Percentiles rank a stretch among this genome's conserved stretches.
Evolutionary conservation across 352 stramenopile genomes (phyloP).

Genomic region (Phytopythium aichiense): DNA sequence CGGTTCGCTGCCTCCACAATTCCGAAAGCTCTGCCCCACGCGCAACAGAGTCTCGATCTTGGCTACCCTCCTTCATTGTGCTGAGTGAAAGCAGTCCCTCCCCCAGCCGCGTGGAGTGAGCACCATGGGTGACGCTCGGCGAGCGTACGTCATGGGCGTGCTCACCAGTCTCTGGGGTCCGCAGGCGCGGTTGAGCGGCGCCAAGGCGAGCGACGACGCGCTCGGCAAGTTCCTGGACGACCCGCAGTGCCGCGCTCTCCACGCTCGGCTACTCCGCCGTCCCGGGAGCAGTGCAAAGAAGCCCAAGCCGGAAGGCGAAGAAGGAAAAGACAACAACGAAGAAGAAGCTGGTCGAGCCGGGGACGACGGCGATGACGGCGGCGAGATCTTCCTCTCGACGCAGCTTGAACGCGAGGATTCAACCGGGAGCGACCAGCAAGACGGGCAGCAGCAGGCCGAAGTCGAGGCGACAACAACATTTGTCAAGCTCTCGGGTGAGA

Average conservation of each 20-base stretch:
- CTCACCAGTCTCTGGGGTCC: slow-evolving; percentile 62
- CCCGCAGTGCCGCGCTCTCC: slow-evolving; percentile 49
- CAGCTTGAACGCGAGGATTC: slow-evolving; percentile 12
- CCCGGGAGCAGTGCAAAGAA: neutral
- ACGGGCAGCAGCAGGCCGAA: slow-evolving; percentile 1
- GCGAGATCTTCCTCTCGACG: slow-evolving; percentile 19
- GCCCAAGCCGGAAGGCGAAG: neutral
- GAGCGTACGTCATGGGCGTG: slow-evolving; percentile 52
- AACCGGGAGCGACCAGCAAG: neutral
- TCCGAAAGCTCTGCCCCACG: neutral
- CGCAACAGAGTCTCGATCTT: neutral
- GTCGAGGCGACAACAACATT: slow-evolving; percentile 48
- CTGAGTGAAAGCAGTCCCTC: neutral
- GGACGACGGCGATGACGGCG: slow-evolving; percentile 13
- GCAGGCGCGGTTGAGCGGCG: slow-evolving; percentile 26
- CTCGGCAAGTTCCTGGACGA: slow-evolving; percentile 72
- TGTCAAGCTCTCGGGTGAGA: slow-evolving; percentile 44
- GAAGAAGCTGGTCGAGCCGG: slow-evolving; percentile 18
- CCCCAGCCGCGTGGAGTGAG: slow-evolving; percentile 18
- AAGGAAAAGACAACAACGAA: slow-evolving; percentile 16
- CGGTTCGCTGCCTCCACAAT: neutral
- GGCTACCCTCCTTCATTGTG: neutral
- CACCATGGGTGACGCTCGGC: slow-evolving; percentile 40
- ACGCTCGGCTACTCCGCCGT: slow-evolving; percentile 31
- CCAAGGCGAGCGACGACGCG: slow-evolving; percentile 42